phyloP scores from a whole-genome alignment of 2,329 filamentous ascomycete genomes.

The Calycina herbarum region DNA sequence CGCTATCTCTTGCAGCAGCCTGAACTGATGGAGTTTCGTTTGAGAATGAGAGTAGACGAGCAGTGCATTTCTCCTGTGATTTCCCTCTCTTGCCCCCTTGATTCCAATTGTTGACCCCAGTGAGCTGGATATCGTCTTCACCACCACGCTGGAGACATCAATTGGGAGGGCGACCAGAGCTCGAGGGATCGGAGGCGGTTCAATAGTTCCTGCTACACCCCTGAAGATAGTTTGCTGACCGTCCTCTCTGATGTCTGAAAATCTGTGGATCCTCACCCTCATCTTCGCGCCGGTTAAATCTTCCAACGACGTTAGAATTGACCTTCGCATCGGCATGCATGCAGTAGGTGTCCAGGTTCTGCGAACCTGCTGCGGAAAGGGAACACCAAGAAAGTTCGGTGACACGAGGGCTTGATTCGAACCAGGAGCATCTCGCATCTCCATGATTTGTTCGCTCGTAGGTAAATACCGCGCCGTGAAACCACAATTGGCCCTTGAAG shows the following conservation, averaged over 20 bases:
- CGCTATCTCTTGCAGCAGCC: not conserved
- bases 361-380: slow-evolving; percentile 1
- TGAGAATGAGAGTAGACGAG: too few species aligned
- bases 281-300: slow-evolving; percentile 8
- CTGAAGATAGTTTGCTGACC: not conserved
- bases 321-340: slow-evolving; percentile 13
- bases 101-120: not conserved
- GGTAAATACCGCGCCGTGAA: slow-evolving; percentile 4
- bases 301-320: slow-evolving; percentile 13
- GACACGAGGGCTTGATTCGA: slow-evolving; percentile 7
- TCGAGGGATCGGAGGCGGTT: not conserved
- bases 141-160: not conserved
- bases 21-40: not conserved
- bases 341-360: slow-evolving; percentile 6
- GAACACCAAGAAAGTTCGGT: not conserved
- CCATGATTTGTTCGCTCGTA: slow-evolving; percentile 11
- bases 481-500: slow-evolving; percentile 8
- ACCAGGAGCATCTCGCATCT: not conserved
- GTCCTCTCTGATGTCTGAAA: not conserved
- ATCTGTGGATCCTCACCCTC: not conserved
- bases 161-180: not conserved
- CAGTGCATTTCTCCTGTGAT: too few species aligned
- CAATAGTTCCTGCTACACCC: slow-evolving; percentile 2
- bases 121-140: not conserved
- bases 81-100: not conserved